A percentile compares a stretch with the other conserved stretches of the same genome.
Evolutionary conservation across 768 basidiomycete species (phyloP).

Genomic region (Boletellus sp.): DNA sequence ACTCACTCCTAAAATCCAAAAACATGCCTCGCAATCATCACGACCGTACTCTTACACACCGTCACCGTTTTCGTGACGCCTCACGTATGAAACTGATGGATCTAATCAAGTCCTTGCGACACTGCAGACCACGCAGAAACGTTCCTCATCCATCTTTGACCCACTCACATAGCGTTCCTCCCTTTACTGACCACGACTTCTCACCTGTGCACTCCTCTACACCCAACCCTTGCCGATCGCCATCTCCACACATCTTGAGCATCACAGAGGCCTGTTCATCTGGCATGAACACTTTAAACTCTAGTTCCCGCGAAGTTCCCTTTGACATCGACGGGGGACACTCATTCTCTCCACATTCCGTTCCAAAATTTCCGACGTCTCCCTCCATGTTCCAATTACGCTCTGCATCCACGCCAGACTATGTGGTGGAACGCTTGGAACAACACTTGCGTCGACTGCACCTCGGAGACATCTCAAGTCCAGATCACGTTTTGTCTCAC

Average conservation of each 20-base stretch:
- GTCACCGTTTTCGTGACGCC: conserved; percentile 16
- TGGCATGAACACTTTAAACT: conserved; percentile 11
- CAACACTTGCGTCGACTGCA: conserved; percentile 17
- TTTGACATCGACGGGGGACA: background rate
- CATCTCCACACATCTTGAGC: background rate
- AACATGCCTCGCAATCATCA: conserved; percentile 3
- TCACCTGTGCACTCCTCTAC: conserved; percentile 3
- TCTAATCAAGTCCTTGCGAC: conserved; percentile 22
- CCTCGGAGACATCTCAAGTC: conserved; percentile 10
- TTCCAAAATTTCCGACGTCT: conserved; percentile 11
- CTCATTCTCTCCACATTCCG: background rate
- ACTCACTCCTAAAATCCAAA: conserved; percentile 15
- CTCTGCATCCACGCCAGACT: conserved; percentile 13
- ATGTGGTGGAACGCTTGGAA: conserved; percentile 21
- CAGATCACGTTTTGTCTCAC: background rate
- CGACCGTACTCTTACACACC: conserved; percentile 6
- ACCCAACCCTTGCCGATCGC: background rate
- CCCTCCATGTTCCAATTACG: conserved; percentile 22
- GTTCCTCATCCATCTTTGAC: conserved; percentile 4
- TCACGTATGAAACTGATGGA: conserved; percentile 17
- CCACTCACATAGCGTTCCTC: conserved; percentile 2
- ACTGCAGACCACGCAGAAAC: conserved; percentile 5
- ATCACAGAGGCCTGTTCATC: conserved; percentile 7
- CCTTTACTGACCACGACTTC: conserved; percentile 3
- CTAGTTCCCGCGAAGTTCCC: background rate